A percentile compares a stretch with the other conserved stretches of the same genome.
Evolutionary conservation across 2,329 filamentous ascomycete genomes (phyloP).

Genomic region (Myotisia sp.): DNA sequence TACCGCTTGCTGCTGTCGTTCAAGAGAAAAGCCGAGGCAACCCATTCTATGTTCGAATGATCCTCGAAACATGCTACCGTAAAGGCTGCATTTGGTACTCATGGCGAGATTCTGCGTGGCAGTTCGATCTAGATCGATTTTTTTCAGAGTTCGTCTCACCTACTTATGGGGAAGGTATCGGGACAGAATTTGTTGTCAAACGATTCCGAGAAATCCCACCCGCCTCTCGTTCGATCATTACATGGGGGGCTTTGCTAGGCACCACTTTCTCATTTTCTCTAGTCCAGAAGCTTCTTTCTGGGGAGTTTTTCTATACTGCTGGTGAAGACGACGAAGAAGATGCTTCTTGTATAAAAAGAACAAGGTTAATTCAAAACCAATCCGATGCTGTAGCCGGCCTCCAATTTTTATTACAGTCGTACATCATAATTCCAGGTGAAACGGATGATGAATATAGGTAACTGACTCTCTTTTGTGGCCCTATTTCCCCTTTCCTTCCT

Average conservation of each 20-base stretch:
- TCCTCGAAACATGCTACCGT: conserved; percentile 73
- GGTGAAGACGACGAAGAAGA: conserved; percentile 32
- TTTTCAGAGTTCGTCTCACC: conserved; percentile 74
- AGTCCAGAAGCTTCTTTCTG: conserved; percentile 60
- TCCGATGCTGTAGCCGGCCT: conserved; percentile 56
- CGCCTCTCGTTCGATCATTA: conserved; percentile 61
- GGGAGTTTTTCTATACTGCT: conserved; percentile 50
- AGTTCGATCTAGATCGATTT: conserved; percentile 70
- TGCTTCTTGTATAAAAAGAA: conserved; percentile 25
- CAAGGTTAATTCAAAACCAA: conserved; percentile 45
- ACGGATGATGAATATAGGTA: conserved; percentile 66
- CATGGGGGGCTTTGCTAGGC: conserved; percentile 75
- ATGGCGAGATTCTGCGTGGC: conserved; percentile 68
- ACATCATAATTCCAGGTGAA: conserved; percentile 66
- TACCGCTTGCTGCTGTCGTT: conserved; percentile 67
- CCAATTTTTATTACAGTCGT: conserved; percentile 67
- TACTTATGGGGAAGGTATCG: conserved; percentile 63
- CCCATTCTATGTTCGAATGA: conserved; percentile 81
- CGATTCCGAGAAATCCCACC: conserved; percentile 61
- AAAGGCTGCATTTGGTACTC: conserved; percentile 86
- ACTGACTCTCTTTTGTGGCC: conserved; percentile 18
- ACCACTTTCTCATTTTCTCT: conserved; percentile 72
- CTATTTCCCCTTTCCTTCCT: conserved; percentile 1
- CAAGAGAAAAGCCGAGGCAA: conserved; percentile 82
- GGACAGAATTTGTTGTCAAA: conserved; percentile 67